Evolutionary conservation across 805 yeast species (phyloP).

Genomic region (Zygoascus flipseniorum): DNA sequence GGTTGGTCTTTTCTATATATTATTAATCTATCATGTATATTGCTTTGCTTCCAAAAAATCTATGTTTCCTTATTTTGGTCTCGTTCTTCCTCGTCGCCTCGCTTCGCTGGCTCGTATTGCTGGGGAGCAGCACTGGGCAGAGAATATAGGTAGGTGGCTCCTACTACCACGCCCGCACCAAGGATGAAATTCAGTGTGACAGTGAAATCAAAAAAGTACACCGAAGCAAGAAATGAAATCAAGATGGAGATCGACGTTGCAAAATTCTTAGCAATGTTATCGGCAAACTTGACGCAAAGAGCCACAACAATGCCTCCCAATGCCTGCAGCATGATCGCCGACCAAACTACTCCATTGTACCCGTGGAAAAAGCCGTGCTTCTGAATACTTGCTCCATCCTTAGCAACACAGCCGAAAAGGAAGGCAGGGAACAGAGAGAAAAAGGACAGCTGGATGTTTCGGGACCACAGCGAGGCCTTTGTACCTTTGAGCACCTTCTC

Average conservation of each 20-base stretch:
- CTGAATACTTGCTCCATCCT: slow-evolving; percentile 28
- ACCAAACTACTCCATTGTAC: slow-evolving; percentile 31
- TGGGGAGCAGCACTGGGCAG: neutral
- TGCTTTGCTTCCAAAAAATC: neutral
- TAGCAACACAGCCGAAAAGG: slow-evolving; percentile 28
- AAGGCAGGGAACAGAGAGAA: slow-evolving; percentile 34
- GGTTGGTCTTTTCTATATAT: neutral
- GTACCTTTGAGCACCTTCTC: slow-evolving; percentile 34
- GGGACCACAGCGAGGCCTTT: slow-evolving; percentile 31
- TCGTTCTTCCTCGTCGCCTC: neutral
- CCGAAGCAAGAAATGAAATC: slow-evolving; percentile 31
- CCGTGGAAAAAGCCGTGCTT: slow-evolving; percentile 33
- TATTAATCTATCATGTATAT: neutral
- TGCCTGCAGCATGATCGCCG: slow-evolving; percentile 33
- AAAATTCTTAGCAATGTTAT: slow-evolving; percentile 35
- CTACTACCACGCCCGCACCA: slow-evolving; percentile 30
- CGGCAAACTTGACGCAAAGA: slow-evolving; percentile 35
- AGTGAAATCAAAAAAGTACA: slow-evolving; percentile 29
- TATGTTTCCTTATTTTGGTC: neutral
- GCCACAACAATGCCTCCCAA: slow-evolving; percentile 36
- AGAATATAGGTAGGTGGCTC: slow-evolving; percentile 31
- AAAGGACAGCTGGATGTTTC: slow-evolving; percentile 33
- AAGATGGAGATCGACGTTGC: slow-evolving; percentile 34
- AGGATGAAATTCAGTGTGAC: slow-evolving; percentile 28
- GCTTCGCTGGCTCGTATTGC: neutral